A percentile compares a stretch with the other conserved stretches of the same genome.
Evolutionary conservation across 2,329 filamentous ascomycete species (phyloP).

Genomic region (Tolypocladium cylindrosporum): DNA sequence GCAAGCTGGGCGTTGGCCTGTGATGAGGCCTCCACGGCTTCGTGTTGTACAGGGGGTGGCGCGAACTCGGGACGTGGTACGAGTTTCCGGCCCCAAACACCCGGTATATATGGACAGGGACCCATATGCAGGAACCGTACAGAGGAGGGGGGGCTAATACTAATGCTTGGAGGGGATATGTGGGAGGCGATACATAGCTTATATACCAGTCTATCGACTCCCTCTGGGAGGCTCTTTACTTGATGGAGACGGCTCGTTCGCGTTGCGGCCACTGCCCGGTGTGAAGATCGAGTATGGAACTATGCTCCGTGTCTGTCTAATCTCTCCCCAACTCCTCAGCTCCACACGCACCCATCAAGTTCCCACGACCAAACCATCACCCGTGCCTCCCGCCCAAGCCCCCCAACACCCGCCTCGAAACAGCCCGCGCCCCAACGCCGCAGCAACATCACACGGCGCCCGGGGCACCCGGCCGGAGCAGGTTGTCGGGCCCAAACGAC

Average conservation of each 20-base stretch:
- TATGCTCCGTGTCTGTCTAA: background rate
- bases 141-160: too few species aligned
- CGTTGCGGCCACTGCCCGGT: background rate
- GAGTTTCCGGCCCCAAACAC: too few species aligned
- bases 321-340: background rate
- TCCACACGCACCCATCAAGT: background rate
- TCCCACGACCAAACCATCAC: background rate
- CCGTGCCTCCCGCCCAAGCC: background rate
- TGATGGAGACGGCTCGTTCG: background rate
- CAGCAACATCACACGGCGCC: constrained; percentile 6
- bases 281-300: background rate
- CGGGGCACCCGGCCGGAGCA: constrained; percentile 22
- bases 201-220: background rate
- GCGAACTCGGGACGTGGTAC: too few species aligned
- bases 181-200: background rate
- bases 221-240: background rate
- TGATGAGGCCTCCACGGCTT: too few species aligned
- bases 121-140: too few species aligned
- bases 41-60: too few species aligned
- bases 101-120: too few species aligned
- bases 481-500: constrained; percentile 56
- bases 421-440: background rate
- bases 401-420: background rate
- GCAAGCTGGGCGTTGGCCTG: too few species aligned
- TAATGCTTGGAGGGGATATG: too few species aligned